phyloP scores from a whole-genome alignment of 2,329 filamentous ascomycete species.

The Alternaria brassicicola region DNA sequence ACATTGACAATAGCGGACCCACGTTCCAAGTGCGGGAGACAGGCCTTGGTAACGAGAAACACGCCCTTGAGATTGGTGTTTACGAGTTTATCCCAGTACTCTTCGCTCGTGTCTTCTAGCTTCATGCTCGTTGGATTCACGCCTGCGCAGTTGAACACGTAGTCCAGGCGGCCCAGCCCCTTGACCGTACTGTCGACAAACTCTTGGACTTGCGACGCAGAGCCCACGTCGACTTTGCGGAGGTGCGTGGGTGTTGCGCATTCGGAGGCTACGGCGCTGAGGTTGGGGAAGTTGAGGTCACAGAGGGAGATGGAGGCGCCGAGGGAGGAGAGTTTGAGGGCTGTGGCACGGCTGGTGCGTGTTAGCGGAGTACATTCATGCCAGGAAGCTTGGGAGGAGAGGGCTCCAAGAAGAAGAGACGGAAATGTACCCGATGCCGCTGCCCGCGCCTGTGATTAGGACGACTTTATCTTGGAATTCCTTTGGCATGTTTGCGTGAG shows the following conservation, averaged over 20 bases:
- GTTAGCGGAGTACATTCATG: neutral
- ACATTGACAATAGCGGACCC: constrained; percentile 41
- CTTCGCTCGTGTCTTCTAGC: constrained; percentile 52
- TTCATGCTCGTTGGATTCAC: constrained; percentile 55
- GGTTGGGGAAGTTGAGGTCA: constrained; percentile 50
- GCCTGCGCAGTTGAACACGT: constrained; percentile 56
- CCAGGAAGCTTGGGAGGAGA: neutral
- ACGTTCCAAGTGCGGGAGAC: constrained; percentile 45
- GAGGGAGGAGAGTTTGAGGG: constrained; percentile 55
- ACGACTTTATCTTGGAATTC: constrained; percentile 40
- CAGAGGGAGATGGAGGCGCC: constrained; percentile 48
- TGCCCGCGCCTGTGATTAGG: constrained; percentile 40
- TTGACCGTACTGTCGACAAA: constrained; percentile 49
- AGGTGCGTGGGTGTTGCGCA: constrained; percentile 40
- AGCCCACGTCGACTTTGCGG: constrained; percentile 55
- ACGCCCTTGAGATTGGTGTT: constrained; percentile 55
- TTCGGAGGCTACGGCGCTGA: constrained; percentile 45
- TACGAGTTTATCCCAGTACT: constrained; percentile 56
- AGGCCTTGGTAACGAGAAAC: constrained; percentile 54
- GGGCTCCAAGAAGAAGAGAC: neutral
- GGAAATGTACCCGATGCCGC: constrained; percentile 55
- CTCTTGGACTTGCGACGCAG: constrained; percentile 50
- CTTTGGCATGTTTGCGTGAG: constrained; percentile 28
- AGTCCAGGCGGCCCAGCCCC: constrained; percentile 46
- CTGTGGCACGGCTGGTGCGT: constrained; percentile 50